Evolutionary conservation across 164 flowering plant species (phyloP).

Genomic region (Euptelea pleiosperma): DNA sequence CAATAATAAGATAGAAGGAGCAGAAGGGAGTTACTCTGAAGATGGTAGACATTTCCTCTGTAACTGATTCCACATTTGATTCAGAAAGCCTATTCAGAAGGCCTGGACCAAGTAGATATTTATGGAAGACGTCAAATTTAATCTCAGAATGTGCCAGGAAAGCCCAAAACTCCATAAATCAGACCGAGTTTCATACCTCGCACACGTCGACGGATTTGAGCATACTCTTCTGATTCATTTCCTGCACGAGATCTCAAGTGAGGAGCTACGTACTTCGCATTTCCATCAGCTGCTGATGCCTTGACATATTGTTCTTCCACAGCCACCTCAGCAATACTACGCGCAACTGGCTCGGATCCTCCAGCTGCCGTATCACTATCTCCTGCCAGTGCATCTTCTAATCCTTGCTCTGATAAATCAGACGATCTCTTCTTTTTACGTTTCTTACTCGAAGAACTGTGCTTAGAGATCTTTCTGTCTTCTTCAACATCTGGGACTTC

Average conservation of each 20-base stretch:
- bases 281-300: slow-evolving; percentile 11
- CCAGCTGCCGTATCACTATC: slow-evolving; percentile 11
- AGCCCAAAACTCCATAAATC: background rate
- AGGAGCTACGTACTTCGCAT: slow-evolving; percentile 67
- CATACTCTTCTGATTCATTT: slow-evolving; percentile 54
- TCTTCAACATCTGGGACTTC: slow-evolving; percentile 12
- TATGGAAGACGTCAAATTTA: slow-evolving; percentile 1
- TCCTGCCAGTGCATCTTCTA: slow-evolving; percentile 13
- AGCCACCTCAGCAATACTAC: slow-evolving; percentile 14
- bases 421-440: slow-evolving; percentile 26
- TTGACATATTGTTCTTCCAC: slow-evolving; percentile 22
- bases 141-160: background rate
- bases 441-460: slow-evolving; percentile 23
- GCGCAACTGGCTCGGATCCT: slow-evolving; percentile 16
- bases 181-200: slow-evolving; percentile 45
- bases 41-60: slow-evolving; percentile 62
- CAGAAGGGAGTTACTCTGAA: slow-evolving; percentile 37
- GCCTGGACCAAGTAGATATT: slow-evolving; percentile 41
- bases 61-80: slow-evolving; percentile 75
- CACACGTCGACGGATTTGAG: slow-evolving; percentile 61
- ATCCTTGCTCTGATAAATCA: slow-evolving; percentile 14
- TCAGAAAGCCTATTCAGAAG: slow-evolving; percentile 85
- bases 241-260: slow-evolving; percentile 55
- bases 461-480: slow-evolving; percentile 9
- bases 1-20: background rate